These are phyloP conservation scores for Tarenaya hassleriana DNA, from an alignment of 345 rosid genomes.

Conservation along the genomic window DNA sequence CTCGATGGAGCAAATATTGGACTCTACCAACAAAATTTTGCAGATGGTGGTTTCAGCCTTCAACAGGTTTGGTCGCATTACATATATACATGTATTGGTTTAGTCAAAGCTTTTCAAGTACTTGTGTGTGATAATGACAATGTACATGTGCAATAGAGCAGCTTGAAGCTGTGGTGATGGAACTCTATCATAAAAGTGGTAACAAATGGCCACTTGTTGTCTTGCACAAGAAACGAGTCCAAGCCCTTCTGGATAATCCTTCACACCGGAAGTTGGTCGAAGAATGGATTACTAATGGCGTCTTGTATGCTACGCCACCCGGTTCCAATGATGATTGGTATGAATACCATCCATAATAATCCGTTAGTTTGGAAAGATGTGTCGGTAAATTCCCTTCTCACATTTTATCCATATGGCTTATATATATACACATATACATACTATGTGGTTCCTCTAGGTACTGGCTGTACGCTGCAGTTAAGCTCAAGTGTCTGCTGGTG, in stretches of 20 bases:
- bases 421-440: too few species aligned
- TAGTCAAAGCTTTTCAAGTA: not conserved
- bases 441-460: constrained; percentile 41
- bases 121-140: constrained; percentile 10
- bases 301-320: constrained; percentile 64
- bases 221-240: constrained; percentile 66
- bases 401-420: not conserved
- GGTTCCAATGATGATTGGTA: constrained; percentile 98
- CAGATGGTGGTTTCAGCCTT: constrained; percentile 70
- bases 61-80: constrained; percentile 71
- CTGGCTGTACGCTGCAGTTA: constrained; percentile 86
- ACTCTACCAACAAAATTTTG: constrained; percentile 82
- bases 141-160: constrained; percentile 45
- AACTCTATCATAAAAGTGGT: constrained; percentile 41
- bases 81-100: not conserved
- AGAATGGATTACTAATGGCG: constrained; percentile 60
- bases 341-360: not conserved
- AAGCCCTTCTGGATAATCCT: constrained; percentile 50
- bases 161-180: constrained; percentile 77
- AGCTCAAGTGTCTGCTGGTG: constrained; percentile 68
- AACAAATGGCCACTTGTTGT: constrained; percentile 70
- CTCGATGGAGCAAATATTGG: constrained; percentile 93
- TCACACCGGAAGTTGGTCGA: constrained; percentile 45
- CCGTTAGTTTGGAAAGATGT: not conserved
- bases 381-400: constrained; percentile 1